phyloP scores from a whole-genome alignment of 768 basidiomycete genomes.

The Calocybe gangraenosa region DNA sequence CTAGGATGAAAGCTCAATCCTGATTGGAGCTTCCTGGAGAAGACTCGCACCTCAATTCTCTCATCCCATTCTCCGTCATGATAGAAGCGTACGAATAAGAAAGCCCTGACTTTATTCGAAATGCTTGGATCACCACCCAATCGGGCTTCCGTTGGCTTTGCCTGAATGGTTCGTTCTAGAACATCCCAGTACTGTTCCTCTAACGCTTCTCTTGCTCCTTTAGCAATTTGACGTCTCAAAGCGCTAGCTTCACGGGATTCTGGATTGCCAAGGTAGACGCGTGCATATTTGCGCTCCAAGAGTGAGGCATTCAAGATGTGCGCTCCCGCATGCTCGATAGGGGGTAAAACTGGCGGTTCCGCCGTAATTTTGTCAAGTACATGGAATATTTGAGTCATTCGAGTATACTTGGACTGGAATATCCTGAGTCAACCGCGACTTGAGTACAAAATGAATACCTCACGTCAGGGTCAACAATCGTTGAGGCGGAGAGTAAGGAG shows the following conservation, averaged over 20 bases:
- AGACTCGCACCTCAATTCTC: conserved; percentile 70
- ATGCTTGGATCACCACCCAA: conserved; percentile 91
- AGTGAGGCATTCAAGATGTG: conserved; percentile 79
- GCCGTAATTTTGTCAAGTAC: conserved; percentile 71
- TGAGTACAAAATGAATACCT: conserved; percentile 18
- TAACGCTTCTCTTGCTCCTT: conserved; percentile 74
- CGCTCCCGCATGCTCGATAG: conserved; percentile 73
- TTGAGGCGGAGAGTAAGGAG: conserved; percentile 62
- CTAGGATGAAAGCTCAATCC: conserved; percentile 32
- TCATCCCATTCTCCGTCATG: conserved; percentile 83
- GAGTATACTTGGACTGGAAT: conserved; percentile 44
- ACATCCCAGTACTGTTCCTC: conserved; percentile 89
- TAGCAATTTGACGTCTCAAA: conserved; percentile 70
- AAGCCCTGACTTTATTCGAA: conserved; percentile 86
- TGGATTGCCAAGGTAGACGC: conserved; percentile 65
- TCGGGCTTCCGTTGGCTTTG: conserved; percentile 76
- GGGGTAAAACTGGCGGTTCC: conserved; percentile 73
- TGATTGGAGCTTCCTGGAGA: background rate
- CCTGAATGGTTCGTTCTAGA: conserved; percentile 77
- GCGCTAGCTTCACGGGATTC: conserved; percentile 63
- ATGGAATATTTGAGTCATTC: conserved; percentile 68
- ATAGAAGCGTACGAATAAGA: conserved; percentile 77
- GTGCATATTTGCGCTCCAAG: conserved; percentile 80
- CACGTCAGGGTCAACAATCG: conserved; percentile 56
- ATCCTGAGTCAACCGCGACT: background rate